These are phyloP conservation scores for Dipteronia dyeriana DNA, from an alignment of 345 rosid genomes.

Conservation along the genomic window DNA sequence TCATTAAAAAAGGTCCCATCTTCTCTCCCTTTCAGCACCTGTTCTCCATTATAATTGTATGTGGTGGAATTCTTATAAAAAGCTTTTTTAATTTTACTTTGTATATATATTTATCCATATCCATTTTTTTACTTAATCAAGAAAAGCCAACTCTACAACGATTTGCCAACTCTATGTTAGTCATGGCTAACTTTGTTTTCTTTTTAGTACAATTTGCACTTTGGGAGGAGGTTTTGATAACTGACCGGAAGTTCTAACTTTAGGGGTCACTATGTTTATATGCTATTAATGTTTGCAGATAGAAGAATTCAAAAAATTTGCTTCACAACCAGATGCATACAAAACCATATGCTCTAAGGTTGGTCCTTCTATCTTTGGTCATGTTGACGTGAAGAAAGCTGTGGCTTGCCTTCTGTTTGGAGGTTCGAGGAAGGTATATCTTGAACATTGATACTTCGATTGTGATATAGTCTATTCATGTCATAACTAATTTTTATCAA, in stretches of 20 bases:
- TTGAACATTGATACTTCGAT: conserved; percentile 14
- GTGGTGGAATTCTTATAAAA: neutral
- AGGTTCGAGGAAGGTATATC: conserved; percentile 83
- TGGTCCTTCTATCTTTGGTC: conserved; percentile 95
- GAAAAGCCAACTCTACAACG: neutral
- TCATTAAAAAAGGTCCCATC: neutral
- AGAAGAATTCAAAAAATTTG: conserved; percentile 90
- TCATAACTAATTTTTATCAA: conserved; percentile 13
- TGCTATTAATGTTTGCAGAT: conserved; percentile 39
- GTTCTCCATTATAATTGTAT: neutral
- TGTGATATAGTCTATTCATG: neutral
- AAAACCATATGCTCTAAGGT: conserved; percentile 70
- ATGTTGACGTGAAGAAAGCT: conserved; percentile 85
- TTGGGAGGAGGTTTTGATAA: neutral
- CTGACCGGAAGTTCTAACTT: neutral
- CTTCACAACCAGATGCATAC: conserved; percentile 59
- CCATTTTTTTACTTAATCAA: neutral
- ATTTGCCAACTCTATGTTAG: neutral
- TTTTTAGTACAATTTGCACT: neutral
- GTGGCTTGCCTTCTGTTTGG: conserved; percentile 95
- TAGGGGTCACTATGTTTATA: neutral
- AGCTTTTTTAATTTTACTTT: neutral
- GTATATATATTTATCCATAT: neutral
- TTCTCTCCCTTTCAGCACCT: neutral
- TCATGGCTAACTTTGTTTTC: neutral